A percentile compares a stretch with the other conserved stretches of the same genome.
Conservation (phyloP, 345 rosid species). For the Abelmoschus esculentus region DNA sequence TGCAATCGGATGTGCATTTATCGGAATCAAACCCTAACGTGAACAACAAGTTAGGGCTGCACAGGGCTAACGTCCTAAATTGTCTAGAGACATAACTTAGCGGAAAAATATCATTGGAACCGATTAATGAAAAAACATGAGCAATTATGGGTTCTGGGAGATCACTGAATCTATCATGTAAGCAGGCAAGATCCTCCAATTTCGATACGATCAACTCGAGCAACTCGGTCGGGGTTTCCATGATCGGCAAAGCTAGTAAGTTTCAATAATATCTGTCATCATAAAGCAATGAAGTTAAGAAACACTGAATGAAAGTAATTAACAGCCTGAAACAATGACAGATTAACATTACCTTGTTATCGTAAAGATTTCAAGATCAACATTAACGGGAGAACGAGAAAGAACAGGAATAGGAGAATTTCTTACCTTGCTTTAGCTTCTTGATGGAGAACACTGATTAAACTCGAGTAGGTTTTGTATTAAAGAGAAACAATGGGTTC, state of each 20-base stretch:
- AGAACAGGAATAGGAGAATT: neutral
- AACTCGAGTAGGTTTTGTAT: neutral
- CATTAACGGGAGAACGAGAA: neutral
- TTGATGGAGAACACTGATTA: neutral
- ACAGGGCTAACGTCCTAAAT: no score
- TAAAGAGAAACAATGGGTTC: no score
- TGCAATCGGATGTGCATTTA: no score
- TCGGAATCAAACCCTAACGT: no score
- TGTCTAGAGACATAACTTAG: no score
- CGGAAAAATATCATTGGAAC: neutral
- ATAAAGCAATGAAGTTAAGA: neutral
- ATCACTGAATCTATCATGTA: neutral
- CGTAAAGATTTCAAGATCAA: neutral
- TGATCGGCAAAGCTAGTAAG: neutral
- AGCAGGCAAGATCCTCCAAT: neutral
- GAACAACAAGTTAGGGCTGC: no score
- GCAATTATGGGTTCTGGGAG: neutral
- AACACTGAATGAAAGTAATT: neutral
- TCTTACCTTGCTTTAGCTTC: neutral
- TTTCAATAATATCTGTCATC: neutral
- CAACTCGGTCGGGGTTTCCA: neutral
- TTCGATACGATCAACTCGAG: neutral
- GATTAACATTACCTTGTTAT: neutral
- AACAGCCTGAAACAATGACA: neutral
- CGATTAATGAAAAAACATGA: neutral